Conservation (phyloP, 1,284 basidiomycete genomes). For the Inonotus hispidus region DNA sequence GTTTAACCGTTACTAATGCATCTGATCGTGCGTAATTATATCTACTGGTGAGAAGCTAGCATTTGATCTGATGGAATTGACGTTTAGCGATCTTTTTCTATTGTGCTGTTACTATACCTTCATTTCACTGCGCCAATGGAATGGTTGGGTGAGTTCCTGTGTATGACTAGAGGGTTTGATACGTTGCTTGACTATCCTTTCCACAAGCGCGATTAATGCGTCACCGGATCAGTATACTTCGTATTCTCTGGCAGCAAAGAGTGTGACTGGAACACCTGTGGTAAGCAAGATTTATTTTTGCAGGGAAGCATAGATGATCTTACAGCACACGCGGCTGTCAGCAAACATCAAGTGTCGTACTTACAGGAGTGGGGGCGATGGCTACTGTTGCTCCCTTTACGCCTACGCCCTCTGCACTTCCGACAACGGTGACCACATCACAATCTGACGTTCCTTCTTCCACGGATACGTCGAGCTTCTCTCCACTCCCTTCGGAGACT, state of each 20-base stretch:
- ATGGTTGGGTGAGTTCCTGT: conserved; percentile 12
- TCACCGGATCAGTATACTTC: conserved; percentile 6
- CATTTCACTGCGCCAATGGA: conserved; percentile 13
- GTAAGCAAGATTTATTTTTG: not conserved
- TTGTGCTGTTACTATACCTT: conserved; percentile 7
- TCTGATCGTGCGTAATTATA: conserved; percentile 10
- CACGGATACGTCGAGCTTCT: not conserved
- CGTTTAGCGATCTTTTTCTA: conserved; percentile 13
- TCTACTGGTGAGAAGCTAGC: not conserved
- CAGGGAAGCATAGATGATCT: not conserved
- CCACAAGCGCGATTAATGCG: conserved; percentile 13
- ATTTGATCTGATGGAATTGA: not conserved
- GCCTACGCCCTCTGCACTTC: conserved; percentile 1
- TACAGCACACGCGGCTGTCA: not conserved
- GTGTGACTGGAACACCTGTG: conserved; percentile 2
- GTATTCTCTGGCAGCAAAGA: conserved; percentile 9
- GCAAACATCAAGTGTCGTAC: not conserved
- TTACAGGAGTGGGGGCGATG: conserved; percentile 9
- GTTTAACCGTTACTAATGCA: conserved; percentile 11
- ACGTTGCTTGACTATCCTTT: not conserved
- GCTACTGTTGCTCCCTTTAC: conserved; percentile 11
- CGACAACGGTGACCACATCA: not conserved
- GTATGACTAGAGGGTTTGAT: not conserved
- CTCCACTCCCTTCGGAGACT: conserved; percentile 2
- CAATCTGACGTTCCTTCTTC: not conserved